Conservation (phyloP, 331 rosid genomes). For the Prunus yedoensis region DNA sequence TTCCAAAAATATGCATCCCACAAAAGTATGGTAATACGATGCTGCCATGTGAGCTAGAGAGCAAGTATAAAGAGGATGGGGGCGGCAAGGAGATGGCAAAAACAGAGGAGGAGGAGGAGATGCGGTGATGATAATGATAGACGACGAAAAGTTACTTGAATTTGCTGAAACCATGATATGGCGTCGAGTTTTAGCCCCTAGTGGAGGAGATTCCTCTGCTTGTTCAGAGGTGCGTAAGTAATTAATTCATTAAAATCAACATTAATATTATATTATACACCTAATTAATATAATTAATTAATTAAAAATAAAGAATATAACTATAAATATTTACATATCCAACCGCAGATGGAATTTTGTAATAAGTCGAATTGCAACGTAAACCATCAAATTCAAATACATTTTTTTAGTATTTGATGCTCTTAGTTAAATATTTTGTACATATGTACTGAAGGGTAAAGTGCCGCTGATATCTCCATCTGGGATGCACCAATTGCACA, state of each 20-base stretch:
- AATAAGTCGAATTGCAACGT: no score
- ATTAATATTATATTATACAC: no score
- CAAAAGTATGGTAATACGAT: slow-evolving; percentile 26
- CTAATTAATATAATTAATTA: no score
- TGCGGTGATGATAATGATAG: slow-evolving; percentile 4
- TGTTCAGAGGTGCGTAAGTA: slow-evolving; percentile 39
- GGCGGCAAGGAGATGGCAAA: background rate
- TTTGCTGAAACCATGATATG: slow-evolving; percentile 24
- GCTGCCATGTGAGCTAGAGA: slow-evolving; percentile 55
- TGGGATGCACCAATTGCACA: slow-evolving; percentile 64
- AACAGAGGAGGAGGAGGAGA: background rate
- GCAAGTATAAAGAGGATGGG: background rate
- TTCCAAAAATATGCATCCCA: slow-evolving; percentile 59
- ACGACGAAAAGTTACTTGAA: slow-evolving; percentile 46
- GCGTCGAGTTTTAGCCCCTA: slow-evolving; percentile 48
- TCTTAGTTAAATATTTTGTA: no score
- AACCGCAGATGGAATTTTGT: no score
- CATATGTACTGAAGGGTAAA: slow-evolving; percentile 30
- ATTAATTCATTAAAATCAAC: no score
- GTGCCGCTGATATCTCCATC: slow-evolving; percentile 51
- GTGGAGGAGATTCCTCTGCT: slow-evolving; percentile 14
- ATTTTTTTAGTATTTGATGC: no score
- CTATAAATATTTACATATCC: no score
- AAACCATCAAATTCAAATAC: no score
- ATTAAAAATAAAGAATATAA: no score